These are phyloP conservation scores for Solanum bulbocastanum DNA, from an alignment of 257 asterid species.

Conservation along the genomic window DNA sequence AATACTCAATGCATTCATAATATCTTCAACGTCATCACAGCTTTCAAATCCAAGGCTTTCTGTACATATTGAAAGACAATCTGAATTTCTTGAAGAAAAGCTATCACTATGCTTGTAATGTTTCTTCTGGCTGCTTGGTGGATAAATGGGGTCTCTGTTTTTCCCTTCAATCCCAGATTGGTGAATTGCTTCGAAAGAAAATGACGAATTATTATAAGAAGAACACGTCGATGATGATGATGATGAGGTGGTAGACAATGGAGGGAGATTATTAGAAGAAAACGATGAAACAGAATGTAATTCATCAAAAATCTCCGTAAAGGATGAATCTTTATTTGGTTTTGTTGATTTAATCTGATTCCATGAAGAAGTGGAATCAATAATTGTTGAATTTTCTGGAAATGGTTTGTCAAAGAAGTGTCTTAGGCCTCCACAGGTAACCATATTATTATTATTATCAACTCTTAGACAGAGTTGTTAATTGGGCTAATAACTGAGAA, in stretches of 20 bases:
- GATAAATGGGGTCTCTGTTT: conserved; percentile 1
- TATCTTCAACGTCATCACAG: conserved; percentile 46
- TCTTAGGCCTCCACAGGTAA: conserved; percentile 73
- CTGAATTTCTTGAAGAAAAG: conserved; percentile 44
- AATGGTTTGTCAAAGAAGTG: conserved; percentile 66
- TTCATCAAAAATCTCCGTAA: conserved; percentile 37
- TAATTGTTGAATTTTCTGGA: conserved; percentile 35
- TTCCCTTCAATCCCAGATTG: not conserved
- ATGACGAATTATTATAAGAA: not conserved
- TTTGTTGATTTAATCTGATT: conserved; percentile 10
- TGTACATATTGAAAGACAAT: conserved; percentile 50
- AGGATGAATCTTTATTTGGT: conserved; percentile 27
- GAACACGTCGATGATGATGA: not conserved
- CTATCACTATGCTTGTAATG: conserved; percentile 35
- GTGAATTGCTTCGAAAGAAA: not conserved
- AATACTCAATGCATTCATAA: conserved; percentile 18
- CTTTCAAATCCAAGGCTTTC: conserved; percentile 81
- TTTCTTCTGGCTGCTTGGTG: not conserved
- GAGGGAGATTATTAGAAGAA: conserved; percentile 11
- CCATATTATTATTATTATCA: conserved; percentile 24
- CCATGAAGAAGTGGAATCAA: conserved; percentile 66
- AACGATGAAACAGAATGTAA: conserved; percentile 7
- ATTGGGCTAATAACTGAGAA: not conserved
- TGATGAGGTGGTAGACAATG: conserved; percentile 14
- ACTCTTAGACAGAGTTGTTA: not conserved